Conservation (phyloP, 768 basidiomycete genomes). For the Calocybe gangraenosa region DNA sequence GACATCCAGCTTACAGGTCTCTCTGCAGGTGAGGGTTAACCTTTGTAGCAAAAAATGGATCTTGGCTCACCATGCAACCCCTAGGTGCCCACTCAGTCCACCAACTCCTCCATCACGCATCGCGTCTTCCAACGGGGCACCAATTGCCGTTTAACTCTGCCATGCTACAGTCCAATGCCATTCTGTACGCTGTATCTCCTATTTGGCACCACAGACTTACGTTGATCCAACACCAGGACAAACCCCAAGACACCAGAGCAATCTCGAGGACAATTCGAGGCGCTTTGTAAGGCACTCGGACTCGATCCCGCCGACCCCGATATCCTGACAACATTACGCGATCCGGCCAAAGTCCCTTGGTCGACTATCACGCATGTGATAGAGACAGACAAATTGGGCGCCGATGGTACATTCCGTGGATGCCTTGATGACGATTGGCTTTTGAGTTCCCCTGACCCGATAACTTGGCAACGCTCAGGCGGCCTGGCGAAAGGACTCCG, state of each 20-base stretch:
- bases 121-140: conserved; percentile 51
- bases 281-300: conserved; percentile 51
- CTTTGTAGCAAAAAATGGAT: background rate
- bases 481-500: conserved; percentile 49
- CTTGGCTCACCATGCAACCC: too few species aligned
- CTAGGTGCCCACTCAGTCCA: conserved; percentile 72
- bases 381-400: conserved; percentile 51
- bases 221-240: conserved; percentile 26
- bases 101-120: conserved; percentile 68
- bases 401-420: conserved; percentile 66
- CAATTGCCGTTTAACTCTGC: conserved; percentile 65
- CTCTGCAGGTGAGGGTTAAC: conserved; percentile 54
- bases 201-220: background rate
- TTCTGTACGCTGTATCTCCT: conserved; percentile 42
- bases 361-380: conserved; percentile 52
- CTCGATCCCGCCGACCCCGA: conserved; percentile 51
- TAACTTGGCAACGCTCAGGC: conserved; percentile 67
- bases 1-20: conserved; percentile 63
- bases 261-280: conserved; percentile 57
- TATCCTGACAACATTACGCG: conserved; percentile 46
- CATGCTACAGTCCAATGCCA: conserved; percentile 69
- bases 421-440: conserved; percentile 61
- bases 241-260: conserved; percentile 59
- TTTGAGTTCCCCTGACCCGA: conserved; percentile 45
- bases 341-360: conserved; percentile 45